Evolutionary conservation across 2,329 filamentous ascomycete genomes (phyloP), one percentile per base, ranked within the genome.

Genomic region (Nemania bipapillata): DNA sequence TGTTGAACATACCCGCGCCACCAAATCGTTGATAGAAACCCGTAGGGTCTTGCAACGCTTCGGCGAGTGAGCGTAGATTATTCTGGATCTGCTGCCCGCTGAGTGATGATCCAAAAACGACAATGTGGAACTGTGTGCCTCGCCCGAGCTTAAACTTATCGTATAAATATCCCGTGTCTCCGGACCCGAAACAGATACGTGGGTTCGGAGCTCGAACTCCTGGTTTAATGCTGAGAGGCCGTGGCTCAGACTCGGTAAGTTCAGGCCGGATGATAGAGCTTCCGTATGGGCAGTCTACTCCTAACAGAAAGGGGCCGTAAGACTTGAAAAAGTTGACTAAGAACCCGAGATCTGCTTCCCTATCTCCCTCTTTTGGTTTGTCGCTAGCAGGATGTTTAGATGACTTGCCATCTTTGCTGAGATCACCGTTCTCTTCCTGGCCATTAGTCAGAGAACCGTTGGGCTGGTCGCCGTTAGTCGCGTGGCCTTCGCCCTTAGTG

Each of bases 151-250:
- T 67, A 49, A 79, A 62, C 37, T 63, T 69, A 52, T 80, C 78
- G 67, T 80, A 79, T 3, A 80, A 70, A 54, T 79, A 79, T 1
- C 74, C 74, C 0, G 76, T 77, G 22, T 72, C 55, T 7, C 60
- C 65, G 2, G 70, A 55, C 0, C 32, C 59, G 54, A 78, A 74
- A 45, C 74, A 74, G 22, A 79, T 65, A 1, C 78, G 71, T 4
- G 77, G 75, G 55, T 79, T 79, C 1, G 78, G 78, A 1, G 76
- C 77, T 1, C 77, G 74, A 1, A 77, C 77, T 8, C 76, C 78
- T 50, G 76, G 72, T 50, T 71, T 73, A 0, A 78, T 67, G 3
- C 11, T 62, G 32, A 73, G 45, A 1, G 72, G 67, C 45, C 45
- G 60, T 28, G 35, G 17, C 17, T 20, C 24, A 15, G 32, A 42